These are phyloP conservation scores for Leccinum proliferum DNA, from an alignment of 1,284 basidiomycete genomes.

Conservation along the genomic window DNA sequence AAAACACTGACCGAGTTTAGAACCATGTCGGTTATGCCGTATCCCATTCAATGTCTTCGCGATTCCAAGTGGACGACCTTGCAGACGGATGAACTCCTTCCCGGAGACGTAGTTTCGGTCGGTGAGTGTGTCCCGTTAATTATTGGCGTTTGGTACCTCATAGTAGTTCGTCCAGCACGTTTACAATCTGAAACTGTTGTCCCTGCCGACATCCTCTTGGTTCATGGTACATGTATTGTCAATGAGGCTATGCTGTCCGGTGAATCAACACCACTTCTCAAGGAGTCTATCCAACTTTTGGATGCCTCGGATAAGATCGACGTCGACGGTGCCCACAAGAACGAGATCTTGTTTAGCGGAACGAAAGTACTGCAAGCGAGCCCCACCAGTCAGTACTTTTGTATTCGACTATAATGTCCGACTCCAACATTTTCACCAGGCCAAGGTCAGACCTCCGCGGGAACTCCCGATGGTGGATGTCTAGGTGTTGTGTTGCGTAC, in stretches of 20 bases:
- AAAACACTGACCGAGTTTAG: constrained; percentile 90
- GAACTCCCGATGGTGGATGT: constrained; percentile 86
- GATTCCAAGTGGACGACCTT: constrained; percentile 77
- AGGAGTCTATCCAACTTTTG: constrained; percentile 88
- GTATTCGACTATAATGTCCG: rapidly evolving
- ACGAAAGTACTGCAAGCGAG: constrained; percentile 90
- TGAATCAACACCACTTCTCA: constrained; percentile 91
- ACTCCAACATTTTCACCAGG: constrained; percentile 17
- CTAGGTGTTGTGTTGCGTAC: constrained; percentile 89
- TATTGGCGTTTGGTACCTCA: not conserved
- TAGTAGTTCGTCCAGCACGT: constrained; percentile 42
- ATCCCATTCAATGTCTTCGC: constrained; percentile 76
- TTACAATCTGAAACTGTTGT: constrained; percentile 81
- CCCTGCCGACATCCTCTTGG: constrained; percentile 85
- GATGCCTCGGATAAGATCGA: constrained; percentile 73
- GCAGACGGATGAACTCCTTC: constrained; percentile 80
- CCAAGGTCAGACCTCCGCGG: constrained; percentile 40
- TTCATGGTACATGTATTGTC: constrained; percentile 89
- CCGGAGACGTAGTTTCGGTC: constrained; percentile 87
- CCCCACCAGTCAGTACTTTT: constrained; percentile 36
- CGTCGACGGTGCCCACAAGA: constrained; percentile 82
- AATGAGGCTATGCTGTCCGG: constrained; percentile 98
- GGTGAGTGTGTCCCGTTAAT: constrained; percentile 33
- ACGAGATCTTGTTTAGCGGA: constrained; percentile 87
- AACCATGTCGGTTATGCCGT: constrained; percentile 91